Base-by-base conservation (phyloP, 2,329 filamentous ascomycete genomes). In the Leptographium wingfieldii region DNA sequence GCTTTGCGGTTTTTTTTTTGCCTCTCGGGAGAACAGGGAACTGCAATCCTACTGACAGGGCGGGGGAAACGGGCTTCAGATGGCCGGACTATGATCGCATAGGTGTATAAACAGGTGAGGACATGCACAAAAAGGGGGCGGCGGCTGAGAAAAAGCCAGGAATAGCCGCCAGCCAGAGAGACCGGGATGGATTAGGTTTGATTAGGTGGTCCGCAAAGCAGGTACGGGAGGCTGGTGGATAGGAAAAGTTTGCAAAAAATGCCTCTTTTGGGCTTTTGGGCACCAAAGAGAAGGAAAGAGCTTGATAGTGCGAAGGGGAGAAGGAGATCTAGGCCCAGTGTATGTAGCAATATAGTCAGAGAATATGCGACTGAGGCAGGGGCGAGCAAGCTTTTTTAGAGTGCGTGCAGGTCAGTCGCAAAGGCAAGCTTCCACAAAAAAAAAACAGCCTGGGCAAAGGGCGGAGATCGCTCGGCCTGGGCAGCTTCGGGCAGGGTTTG, bases 1-100 rank as follows among this genome's bases (percentile, higher is more conserved):
- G 40, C 46, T 25, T 51, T 57, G 16, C 55, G 48, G 19, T 54
- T 43, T 31, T n/a, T n/a, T 33, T 59, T 59, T 53, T 29, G 56
- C 58, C 58, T 60, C 56, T 55, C 51, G 59, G 55, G 59, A 51
- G 51, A n/a, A 19, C 54, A 61, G 54, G 54, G 46, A 51, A 49
- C 27, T n/a, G 22, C 22, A 55, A 43, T 29, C n/a, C 19, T 5
- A 56, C n/a, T 29, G 25, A 35, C 38, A 46, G 55, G 49, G 25
- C 19, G 51, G 29, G 25, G 38, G 22, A n/a, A 35, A 56, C 53
- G 12, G 53, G n/a, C 4, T n/a, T 29, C 35, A 22, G n/a, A 29
- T 16, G 27, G 55, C 31, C 22, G 40, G 40, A 16, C 40, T 22
- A 46, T 33, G 38, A 22, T 56, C 40, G 55, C 55, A 48, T 56